Conservation (phyloP, 371 early-diverging fungal genomes). For the Mortierella sp. region DNA sequence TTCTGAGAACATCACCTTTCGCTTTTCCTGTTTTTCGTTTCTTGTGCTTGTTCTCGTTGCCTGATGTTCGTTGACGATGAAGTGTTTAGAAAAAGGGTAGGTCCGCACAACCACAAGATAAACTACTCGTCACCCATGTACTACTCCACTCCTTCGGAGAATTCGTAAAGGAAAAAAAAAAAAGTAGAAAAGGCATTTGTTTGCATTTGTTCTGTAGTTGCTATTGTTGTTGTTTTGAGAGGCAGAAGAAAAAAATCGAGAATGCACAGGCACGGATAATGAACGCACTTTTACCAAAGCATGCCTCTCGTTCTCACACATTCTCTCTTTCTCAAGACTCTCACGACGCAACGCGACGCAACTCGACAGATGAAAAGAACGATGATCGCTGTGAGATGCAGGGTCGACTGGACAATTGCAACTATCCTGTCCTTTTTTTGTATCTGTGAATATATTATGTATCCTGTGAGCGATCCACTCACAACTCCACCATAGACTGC, state of each 20-base stretch:
- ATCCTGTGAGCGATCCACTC: not conserved
- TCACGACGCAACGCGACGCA: not conserved
- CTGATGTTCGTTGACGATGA: no score
- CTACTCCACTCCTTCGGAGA: no score
- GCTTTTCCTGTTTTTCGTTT: no score
- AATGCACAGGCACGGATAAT: not conserved
- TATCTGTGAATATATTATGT: no score
- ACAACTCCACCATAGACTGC: not conserved
- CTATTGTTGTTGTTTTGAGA: not conserved
- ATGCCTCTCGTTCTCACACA: not conserved
- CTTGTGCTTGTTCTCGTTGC: no score
- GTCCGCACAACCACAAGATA: no score
- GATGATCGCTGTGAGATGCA: slow-evolving; percentile 2
- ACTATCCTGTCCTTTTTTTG: slow-evolving; percentile 2
- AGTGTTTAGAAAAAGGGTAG: no score
- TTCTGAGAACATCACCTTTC: no score
- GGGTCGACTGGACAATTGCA: slow-evolving; percentile 2
- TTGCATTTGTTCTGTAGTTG: no score
- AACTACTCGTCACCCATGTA: no score
- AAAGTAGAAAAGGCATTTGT: no score
- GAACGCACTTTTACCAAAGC: not conserved
- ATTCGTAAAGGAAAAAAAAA: no score
- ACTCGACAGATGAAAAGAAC: not conserved
- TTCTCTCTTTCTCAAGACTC: not conserved
- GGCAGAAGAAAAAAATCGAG: not conserved